A percentile compares a stretch with the other conserved stretches of the same genome.
phyloP scores from a whole-genome alignment of 2,329 filamentous ascomycete genomes.

The Boeremia lycopersici region DNA sequence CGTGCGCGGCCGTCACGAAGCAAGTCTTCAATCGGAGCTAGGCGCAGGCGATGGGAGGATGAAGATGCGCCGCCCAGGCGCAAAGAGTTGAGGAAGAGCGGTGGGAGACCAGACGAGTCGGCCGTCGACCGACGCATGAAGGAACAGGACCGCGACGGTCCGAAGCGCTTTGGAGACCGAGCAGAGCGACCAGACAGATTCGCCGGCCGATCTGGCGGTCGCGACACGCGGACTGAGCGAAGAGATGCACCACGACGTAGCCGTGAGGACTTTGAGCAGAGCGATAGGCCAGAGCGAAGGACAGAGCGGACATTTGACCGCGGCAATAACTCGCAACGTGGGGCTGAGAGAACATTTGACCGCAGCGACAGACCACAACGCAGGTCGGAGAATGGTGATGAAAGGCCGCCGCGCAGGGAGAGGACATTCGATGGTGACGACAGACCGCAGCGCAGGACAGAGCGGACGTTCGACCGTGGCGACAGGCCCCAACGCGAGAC shows the following conservation, averaged over 20 bases:
- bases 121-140: slow-evolving; percentile 9
- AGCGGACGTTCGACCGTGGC: background rate
- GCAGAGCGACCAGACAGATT: background rate
- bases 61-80: slow-evolving; percentile 10
- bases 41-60: slow-evolving; percentile 14
- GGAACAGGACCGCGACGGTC: slow-evolving; percentile 8
- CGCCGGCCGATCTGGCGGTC: background rate
- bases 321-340: background rate
- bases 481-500: background rate
- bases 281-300: slow-evolving; percentile 1
- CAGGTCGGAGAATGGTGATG: background rate
- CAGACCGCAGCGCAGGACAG: background rate
- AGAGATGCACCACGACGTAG: slow-evolving; percentile 3
- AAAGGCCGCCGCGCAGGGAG: background rate
- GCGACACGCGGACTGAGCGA: background rate
- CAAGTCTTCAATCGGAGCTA: slow-evolving; percentile 12
- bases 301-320: background rate
- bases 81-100: slow-evolving; percentile 14
- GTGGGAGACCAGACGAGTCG: slow-evolving; percentile 4
- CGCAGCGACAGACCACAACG: background rate
- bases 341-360: background rate
- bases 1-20: slow-evolving; percentile 9
- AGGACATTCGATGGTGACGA: background rate
- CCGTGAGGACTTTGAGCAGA: background rate
- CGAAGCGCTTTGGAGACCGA: background rate